Percentiles rank a stretch among this genome's conserved stretches.
These are phyloP conservation scores for Apium graveolens DNA, from an alignment of 129 eudicot genomes.

Conservation along the genomic window DNA sequence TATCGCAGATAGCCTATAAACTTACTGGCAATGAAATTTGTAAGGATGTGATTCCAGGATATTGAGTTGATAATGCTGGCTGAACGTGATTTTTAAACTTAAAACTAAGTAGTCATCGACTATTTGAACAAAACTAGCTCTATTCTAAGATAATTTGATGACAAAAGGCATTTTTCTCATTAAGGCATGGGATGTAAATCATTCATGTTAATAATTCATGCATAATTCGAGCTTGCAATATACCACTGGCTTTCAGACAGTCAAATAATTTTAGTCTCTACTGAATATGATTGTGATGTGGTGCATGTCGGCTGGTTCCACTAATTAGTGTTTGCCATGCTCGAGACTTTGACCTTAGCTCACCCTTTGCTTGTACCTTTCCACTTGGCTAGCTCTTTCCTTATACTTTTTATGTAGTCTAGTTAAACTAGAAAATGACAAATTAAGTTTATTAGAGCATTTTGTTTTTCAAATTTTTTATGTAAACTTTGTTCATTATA, in stretches of 20 bases:
- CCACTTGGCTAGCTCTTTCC: not conserved
- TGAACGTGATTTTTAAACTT: not conserved
- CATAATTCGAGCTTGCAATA: not conserved
- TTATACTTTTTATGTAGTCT: conserved; percentile 7
- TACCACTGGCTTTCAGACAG: conserved; percentile 14
- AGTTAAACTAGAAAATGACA: conserved; percentile 1
- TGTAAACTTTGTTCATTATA: not conserved
- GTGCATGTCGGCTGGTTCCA: conserved; percentile 16
- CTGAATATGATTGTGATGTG: conserved; percentile 15
- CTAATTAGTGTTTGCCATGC: conserved; percentile 21
- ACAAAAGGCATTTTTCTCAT: not conserved
- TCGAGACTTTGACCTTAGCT: conserved; percentile 15
- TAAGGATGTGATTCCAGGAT: not conserved
- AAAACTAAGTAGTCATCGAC: not conserved
- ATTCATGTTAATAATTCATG: not conserved
- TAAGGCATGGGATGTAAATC: not conserved
- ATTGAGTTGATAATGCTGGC: not conserved
- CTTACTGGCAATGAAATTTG: not conserved
- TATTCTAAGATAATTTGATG: not conserved
- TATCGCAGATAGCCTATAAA: not conserved
- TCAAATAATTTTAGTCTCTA: conserved; percentile 20
- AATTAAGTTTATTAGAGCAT: conserved; percentile 8
- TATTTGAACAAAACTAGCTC: not conserved
- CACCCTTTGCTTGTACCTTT: conserved; percentile 10
- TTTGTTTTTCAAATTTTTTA: not conserved